Evolutionary conservation across 768 basidiomycete species (phyloP), one percentile per base, ranked within the genome.

Genomic region (Boletus bicolor): DNA sequence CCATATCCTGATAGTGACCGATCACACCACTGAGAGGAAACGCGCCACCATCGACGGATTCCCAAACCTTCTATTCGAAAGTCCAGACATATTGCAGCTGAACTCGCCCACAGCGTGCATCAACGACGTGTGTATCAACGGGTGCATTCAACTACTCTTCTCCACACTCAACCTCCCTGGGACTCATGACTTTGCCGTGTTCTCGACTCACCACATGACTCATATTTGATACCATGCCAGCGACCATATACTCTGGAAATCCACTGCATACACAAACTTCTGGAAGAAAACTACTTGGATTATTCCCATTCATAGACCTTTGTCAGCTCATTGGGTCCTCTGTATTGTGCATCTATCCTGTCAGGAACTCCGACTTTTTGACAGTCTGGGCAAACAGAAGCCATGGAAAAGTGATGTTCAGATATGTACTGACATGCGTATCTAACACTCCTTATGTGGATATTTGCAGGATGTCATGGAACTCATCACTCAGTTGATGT

Each of bases 251-350:
- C 14, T 74, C 0, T 74, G 73, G 72, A 35, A 53, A 1, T 24
- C 44, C 0, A 50, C 57, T 0, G 17, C 21, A 0, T 44, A 42
- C 3, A 59, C 59, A 0, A 19, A 47, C 11, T 77, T 67, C 47
- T 76, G 75, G 74, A 19, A 11, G 1, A 71, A 69, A 45, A 38
- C 55, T 7, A n/a, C 64, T 0, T 77, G 75, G 76, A 69, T 77
- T 10, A 34, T 77, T 5, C 76, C 75, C 0, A 71, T 76, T 11
- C 74, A 77, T 49, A 53, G 65, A 0, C 38, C 57, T 5, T 14
- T 36, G 35, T 12, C 14, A 10, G 49, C 60, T 2, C 75, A 77
- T 49, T 76, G 72, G 71, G 74, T 76, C 0, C 39, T 75, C 0
- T 68, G 65, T 7, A 49, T 67, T 4, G 58, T n/a, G 6, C 24